Evolutionary conservation across 331 rosid species (phyloP).

Genomic region (Dryas integrifolia): DNA sequence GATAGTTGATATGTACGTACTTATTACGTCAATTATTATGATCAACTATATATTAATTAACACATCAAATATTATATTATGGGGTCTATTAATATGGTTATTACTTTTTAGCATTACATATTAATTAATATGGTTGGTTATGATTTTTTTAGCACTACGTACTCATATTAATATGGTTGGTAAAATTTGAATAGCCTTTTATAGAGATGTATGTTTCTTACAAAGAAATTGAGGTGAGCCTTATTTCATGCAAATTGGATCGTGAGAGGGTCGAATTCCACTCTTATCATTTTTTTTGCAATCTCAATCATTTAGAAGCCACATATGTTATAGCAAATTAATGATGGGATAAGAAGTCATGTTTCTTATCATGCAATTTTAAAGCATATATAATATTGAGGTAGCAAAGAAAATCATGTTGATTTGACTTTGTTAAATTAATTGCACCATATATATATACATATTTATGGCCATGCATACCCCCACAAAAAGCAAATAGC

Average conservation of each 20-base stretch:
- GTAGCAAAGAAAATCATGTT: neutral
- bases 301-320: neutral
- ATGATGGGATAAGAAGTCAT: neutral
- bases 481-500: conserved; percentile 54
- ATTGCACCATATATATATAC: neutral
- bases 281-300: neutral
- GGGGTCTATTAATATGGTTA: too few relatives aligned
- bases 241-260: too few relatives aligned
- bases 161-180: too few relatives aligned
- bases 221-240: neutral
- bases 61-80: too few relatives aligned
- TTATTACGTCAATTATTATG: too few relatives aligned
- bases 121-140: too few relatives aligned
- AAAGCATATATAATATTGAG: neutral
- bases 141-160: too few relatives aligned
- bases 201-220: too few relatives aligned
- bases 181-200: neutral
- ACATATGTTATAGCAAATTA: neutral
- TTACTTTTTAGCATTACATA: too few relatives aligned
- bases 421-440: conserved; percentile 53
- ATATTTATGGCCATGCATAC: conserved; percentile 21
- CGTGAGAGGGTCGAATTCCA: neutral
- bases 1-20: too few relatives aligned
- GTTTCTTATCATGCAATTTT: neutral
- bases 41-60: too few relatives aligned